Conservation (phyloP, 2,329 filamentous ascomycete genomes). For the Calonectria pseudoturangicola region DNA sequence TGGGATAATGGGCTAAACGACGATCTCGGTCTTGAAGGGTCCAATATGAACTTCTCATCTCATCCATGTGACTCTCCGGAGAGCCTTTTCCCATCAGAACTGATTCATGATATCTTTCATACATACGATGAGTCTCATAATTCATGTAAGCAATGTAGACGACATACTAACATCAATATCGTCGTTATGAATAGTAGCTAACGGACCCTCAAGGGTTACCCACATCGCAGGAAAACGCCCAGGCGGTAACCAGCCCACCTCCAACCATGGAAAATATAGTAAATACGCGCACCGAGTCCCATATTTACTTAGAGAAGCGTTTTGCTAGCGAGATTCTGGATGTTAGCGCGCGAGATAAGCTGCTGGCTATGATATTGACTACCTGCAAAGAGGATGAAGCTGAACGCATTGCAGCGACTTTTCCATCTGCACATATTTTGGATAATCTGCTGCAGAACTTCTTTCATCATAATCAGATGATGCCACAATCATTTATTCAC, state of each 20-base stretch:
- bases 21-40: background rate
- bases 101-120: background rate
- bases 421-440: background rate
- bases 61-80: background rate
- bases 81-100: background rate
- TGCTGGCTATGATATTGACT: background rate
- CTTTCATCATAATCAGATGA: background rate
- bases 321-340: background rate
- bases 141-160: no score
- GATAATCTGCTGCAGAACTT: background rate
- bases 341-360: background rate
- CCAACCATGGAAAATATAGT: no score
- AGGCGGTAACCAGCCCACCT: no score
- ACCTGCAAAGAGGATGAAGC: background rate
- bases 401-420: background rate
- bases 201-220: no score
- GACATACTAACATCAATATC: no score
- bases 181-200: no score
- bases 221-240: no score
- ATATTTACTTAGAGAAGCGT: no score
- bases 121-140: no score
- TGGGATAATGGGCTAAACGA: background rate
- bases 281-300: no score
- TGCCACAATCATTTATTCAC: conserved; percentile 13
- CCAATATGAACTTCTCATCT: background rate